These are phyloP conservation scores for Leccinum ochraceum DNA, from an alignment of 768 basidiomycete genomes.

Conservation along the genomic window DNA sequence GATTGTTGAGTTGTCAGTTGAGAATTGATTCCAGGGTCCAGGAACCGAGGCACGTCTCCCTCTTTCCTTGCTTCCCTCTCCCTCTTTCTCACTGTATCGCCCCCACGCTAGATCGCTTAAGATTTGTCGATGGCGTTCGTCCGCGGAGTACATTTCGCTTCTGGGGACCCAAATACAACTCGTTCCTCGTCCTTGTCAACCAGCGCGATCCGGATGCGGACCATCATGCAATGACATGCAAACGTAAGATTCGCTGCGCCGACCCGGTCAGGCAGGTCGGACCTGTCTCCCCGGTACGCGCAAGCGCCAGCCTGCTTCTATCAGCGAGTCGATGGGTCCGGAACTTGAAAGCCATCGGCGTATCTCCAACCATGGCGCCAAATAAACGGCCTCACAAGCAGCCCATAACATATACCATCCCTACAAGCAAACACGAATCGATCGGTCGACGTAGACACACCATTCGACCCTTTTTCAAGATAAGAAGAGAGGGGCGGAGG, in stretches of 20 bases:
- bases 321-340: not conserved
- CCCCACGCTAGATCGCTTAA: not conserved
- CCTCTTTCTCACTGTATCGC: not conserved
- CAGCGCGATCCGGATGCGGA: not conserved
- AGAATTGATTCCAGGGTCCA: constrained; percentile 4
- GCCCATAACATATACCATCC: not conserved
- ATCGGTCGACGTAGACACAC: not conserved
- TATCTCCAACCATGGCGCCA: not conserved
- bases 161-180: not conserved
- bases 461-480: not conserved
- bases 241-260: not conserved
- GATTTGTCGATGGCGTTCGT: not conserved
- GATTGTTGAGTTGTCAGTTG: not conserved
- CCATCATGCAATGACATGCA: not conserved
- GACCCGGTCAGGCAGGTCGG: not conserved
- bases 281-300: constrained; percentile 3
- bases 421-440: not conserved
- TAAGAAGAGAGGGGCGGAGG: not conserved
- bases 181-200: not conserved
- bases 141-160: constrained; percentile 2
- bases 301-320: not conserved
- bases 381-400: not conserved
- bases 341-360: not conserved
- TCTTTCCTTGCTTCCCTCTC: not conserved
- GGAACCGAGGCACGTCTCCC: constrained; percentile 8